A percentile compares a stretch with the other conserved stretches of the same genome.
Evolutionary conservation across 108 stramenopile species (phyloP).

Genomic region (Pinguiococcus pyrenoidosus): DNA sequence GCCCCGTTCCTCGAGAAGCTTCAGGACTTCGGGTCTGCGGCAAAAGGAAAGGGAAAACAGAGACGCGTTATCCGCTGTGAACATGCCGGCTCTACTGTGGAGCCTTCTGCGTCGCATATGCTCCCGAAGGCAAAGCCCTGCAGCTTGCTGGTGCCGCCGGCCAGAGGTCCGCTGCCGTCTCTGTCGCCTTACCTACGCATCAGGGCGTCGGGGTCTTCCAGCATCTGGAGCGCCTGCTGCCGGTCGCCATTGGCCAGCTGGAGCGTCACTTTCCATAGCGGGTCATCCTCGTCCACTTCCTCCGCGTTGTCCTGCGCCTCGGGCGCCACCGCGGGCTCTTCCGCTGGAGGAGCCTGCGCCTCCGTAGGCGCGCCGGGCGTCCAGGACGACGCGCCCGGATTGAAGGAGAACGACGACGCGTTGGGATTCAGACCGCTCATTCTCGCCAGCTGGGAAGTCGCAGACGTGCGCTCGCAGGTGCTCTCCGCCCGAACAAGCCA

Average conservation of each 20-base stretch:
- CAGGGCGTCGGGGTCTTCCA: constrained; percentile 36
- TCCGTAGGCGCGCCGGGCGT: background rate
- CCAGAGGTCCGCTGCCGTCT: background rate
- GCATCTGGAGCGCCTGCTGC: constrained; percentile 24
- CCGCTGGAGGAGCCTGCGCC: background rate
- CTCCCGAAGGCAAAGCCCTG: no score
- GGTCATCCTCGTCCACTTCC: constrained; percentile 33
- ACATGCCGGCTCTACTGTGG: no score
- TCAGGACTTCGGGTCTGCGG: no score
- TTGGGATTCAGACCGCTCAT: constrained; percentile 2
- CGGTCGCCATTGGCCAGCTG: constrained; percentile 29
- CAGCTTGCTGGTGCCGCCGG: background rate
- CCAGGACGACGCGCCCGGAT: constrained; percentile 3
- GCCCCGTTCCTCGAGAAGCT: no score
- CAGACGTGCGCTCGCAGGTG: no score
- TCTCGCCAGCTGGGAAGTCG: no score
- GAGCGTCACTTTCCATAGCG: constrained; percentile 37
- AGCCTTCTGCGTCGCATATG: no score
- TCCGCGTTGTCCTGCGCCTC: background rate
- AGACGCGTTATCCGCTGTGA: no score
- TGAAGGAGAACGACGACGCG: constrained; percentile 9
- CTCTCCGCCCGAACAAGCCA: no score
- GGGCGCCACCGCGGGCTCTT: background rate
- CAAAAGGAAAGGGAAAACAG: no score
- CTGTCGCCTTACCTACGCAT: constrained; percentile 4